Evolutionary conservation across 2,329 filamentous ascomycete species (phyloP), one percentile per base, ranked within the genome.

Genomic region (Fonsecaea monophora): DNA sequence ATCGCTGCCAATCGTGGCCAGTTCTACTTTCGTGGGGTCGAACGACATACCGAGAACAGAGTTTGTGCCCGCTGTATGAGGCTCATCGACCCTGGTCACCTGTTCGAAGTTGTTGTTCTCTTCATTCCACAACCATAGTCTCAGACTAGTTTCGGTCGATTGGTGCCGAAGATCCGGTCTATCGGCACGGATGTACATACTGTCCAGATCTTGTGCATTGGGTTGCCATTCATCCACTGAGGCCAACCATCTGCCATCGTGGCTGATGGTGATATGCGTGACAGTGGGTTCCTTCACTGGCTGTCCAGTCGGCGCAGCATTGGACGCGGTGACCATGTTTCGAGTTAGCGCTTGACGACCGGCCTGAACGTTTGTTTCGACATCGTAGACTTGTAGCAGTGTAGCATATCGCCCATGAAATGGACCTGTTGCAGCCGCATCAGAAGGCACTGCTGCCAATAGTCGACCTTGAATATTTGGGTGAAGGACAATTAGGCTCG

Each of bases 151-250:
- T 76, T 98, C 94, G 10, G 53, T 68, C 12, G 54, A 58, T 38
- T 25, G 32, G 21, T 68, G 66, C 25, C 68, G 67, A 42, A 56
- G 54, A 9, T 37, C 34, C 5, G 50, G n/a, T 32, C 35, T n/a
- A 38, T 71, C 70, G 12, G 53, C 42, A 12, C 54, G 60, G 42
- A 68, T 62, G 60, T 82, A 78, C 34, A 91, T 77, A 64, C 85
- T 84, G 45, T 86, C 84, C 13, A 91, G 79, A 74, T 97, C 93
- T 67, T 86, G 82, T 12, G 82, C 80, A 9, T 91, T 87, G 1
- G 93, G 93, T 60, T 86, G 85, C 95, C 95, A 99, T 74, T 94
- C 91, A 76, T 99, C 95, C 1, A 96, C 86, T 1, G 92, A 97
- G 4, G 91, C 94, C 65, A 99, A 85, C 94, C 94, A 98, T 71